Evolutionary conservation across 2,329 filamentous ascomycete species (phyloP).

Genomic region (Neopestalotiopsis sp.): DNA sequence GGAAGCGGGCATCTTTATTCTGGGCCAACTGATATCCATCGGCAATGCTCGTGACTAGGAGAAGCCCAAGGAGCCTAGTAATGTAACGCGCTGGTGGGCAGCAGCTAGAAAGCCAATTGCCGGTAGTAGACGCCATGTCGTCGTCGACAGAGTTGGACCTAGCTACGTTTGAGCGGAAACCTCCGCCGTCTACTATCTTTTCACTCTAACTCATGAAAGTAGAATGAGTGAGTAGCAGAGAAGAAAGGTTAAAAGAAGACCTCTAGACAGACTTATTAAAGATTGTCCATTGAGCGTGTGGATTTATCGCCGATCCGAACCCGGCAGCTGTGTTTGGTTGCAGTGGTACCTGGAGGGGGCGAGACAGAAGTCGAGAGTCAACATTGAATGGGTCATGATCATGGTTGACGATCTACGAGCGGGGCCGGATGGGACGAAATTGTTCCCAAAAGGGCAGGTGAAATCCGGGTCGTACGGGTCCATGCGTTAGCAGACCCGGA

Average conservation of each 20-base stretch:
- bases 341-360: background rate
- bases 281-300: background rate
- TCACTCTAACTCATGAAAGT: background rate
- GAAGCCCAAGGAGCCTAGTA: background rate
- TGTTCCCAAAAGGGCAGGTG: constrained; percentile 7
- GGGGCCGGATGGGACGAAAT: background rate
- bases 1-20: constrained; percentile 2
- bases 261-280: background rate
- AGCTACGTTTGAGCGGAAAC: background rate
- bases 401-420: background rate
- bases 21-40: background rate
- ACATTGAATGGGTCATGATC: background rate
- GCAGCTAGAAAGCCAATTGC: background rate
- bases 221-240: background rate
- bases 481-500: constrained; percentile 5
- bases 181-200: background rate
- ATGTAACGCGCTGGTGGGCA: background rate
- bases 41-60: background rate
- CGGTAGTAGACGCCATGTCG: background rate
- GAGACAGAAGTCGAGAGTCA: background rate
- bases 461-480: background rate
- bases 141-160: background rate
- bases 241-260: background rate
- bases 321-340: background rate
- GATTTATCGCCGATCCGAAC: background rate